These are phyloP conservation scores for Trichosporon inkin DNA, from an alignment of 1,284 basidiomycete species.

Conservation along the genomic window DNA sequence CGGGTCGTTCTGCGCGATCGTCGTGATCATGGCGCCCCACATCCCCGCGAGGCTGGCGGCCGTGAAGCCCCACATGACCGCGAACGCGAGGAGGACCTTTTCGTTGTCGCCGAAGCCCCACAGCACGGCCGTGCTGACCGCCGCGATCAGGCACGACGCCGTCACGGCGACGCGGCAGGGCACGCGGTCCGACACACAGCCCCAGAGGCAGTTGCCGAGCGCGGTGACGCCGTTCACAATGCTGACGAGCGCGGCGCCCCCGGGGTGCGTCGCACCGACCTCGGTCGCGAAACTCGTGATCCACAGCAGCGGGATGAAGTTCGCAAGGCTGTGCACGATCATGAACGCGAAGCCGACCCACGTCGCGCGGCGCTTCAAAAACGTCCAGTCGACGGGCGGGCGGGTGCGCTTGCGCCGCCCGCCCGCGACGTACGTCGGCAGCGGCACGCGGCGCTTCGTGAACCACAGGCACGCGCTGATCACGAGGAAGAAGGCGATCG, in stretches of 20 bases:
- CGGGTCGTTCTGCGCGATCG: constrained; percentile 42
- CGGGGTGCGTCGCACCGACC: constrained; percentile 33
- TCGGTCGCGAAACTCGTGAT: constrained; percentile 39
- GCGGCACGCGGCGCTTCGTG: constrained; percentile 43
- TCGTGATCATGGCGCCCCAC: constrained; percentile 38
- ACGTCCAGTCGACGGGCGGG: constrained; percentile 24
- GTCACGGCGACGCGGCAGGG: constrained; percentile 35
- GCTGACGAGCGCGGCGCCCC: constrained; percentile 42
- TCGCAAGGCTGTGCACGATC: constrained; percentile 41
- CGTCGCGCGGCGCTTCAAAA: constrained; percentile 29
- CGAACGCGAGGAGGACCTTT: constrained; percentile 31
- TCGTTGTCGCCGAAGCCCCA: constrained; percentile 47
- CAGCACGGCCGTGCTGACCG: constrained; percentile 40
- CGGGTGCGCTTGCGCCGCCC: constrained; percentile 3
- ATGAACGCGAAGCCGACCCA: constrained; percentile 34
- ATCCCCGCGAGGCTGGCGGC: constrained; percentile 33
- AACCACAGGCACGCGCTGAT: constrained; percentile 35
- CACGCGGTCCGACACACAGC: constrained; percentile 41
- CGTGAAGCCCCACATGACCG: constrained; percentile 33
- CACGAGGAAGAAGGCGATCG: constrained; percentile 32
- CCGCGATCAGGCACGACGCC: constrained; percentile 36
- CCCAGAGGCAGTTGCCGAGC: constrained; percentile 28
- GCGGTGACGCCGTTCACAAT: constrained; percentile 45
- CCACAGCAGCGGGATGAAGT: constrained; percentile 47
- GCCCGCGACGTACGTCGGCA: constrained; percentile 3